These are phyloP conservation scores for Aureobasidium sp. DNA, from an alignment of 2,329 filamentous ascomycete genomes.

Conservation along the genomic window DNA sequence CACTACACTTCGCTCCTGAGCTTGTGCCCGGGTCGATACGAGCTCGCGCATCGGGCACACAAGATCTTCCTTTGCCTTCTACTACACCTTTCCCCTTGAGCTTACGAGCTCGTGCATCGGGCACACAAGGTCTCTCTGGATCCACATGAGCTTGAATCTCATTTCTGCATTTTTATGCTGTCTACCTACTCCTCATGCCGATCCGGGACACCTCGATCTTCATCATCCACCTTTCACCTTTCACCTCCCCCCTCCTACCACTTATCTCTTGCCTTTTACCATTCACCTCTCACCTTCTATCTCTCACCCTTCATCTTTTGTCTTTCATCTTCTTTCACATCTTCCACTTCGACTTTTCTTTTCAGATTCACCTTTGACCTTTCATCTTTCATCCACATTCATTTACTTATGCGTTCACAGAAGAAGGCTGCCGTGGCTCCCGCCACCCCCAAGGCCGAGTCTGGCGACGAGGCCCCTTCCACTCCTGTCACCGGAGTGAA, in stretches of 20 bases:
- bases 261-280: background rate
- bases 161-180: background rate
- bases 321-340: too few relatives aligned
- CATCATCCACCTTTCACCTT: background rate
- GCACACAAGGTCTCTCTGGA: background rate
- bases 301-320: background rate
- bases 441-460: constrained; percentile 13
- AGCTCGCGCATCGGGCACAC: background rate
- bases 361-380: background rate
- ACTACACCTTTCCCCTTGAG: background rate
- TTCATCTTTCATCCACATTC: background rate
- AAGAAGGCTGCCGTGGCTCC: constrained; percentile 9
- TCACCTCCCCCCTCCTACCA: background rate
- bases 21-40: background rate
- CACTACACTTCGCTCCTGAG: background rate
- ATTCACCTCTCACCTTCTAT: background rate
- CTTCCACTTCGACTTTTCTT: background rate
- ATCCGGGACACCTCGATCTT: too few relatives aligned
- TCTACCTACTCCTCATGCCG: background rate
- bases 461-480: constrained; percentile 2
- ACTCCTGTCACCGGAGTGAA: constrained; percentile 1
- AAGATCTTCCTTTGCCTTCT: background rate
- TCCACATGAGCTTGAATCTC: background rate
- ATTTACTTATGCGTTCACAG: background rate
- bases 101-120: background rate